Conservation (phyloP, 352 stramenopile species). For the Globisporangium ultimum region DNA sequence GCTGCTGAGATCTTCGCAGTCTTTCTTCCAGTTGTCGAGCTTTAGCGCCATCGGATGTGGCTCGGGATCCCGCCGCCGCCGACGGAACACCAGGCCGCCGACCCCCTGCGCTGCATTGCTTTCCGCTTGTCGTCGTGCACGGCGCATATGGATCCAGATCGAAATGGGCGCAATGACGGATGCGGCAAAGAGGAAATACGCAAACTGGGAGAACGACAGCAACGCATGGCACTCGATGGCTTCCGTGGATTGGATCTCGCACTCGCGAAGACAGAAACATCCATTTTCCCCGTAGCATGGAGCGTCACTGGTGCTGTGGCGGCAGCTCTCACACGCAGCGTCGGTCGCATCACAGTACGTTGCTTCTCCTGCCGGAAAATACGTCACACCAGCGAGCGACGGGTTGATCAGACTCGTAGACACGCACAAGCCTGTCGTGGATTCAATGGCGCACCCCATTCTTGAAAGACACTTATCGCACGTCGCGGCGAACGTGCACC, state of each 20-base stretch:
- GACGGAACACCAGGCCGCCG: slow-evolving; percentile 7
- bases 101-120: not conserved
- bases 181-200: slow-evolving; percentile 12
- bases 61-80: not conserved
- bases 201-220: slow-evolving; percentile 5
- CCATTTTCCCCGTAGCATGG: slow-evolving; percentile 18
- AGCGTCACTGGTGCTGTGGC: slow-evolving; percentile 4
- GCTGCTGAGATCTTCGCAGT: slow-evolving; percentile 15
- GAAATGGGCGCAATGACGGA: slow-evolving; percentile 1
- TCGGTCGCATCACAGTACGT: slow-evolving; percentile 28
- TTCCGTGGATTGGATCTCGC: slow-evolving; percentile 13
- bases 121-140: not conserved
- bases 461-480: slow-evolving; percentile 13
- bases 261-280: slow-evolving; percentile 27
- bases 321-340: slow-evolving; percentile 19
- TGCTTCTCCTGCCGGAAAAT: slow-evolving; percentile 17
- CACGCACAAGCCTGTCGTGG: slow-evolving; percentile 34
- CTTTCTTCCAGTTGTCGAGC: slow-evolving; percentile 29
- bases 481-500: slow-evolving; percentile 11
- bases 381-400: slow-evolving; percentile 12
- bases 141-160: slow-evolving; percentile 12
- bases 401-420: slow-evolving; percentile 17
- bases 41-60: slow-evolving; percentile 21
- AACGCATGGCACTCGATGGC: slow-evolving; percentile 4
- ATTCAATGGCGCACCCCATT: slow-evolving; percentile 32